Evolutionary conservation across 257 asterid species (phyloP), one percentile per base, ranked within the genome.

Genomic region (Lithospermum erythrorhizon): DNA sequence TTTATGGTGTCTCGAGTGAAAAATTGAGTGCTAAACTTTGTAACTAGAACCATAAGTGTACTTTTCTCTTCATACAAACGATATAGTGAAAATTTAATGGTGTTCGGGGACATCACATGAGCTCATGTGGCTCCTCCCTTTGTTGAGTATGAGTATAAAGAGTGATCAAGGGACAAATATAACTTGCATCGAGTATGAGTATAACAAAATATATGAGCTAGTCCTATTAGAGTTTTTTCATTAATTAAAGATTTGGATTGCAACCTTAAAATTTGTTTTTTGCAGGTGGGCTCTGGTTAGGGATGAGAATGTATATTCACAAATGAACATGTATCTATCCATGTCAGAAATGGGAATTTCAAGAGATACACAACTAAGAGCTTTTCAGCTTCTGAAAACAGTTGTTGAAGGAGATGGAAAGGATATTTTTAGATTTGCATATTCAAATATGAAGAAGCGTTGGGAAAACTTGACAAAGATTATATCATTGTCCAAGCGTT

Each of bases 241-340:
- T 21, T 18, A 21, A 32, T 11, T 2, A 0, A 5, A 20, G 0
- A 32, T 24, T 15, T 59, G 24, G 18, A 23, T 55, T 20, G 17
- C 2, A 7, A 17, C 10, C 20, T 20, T 59, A 17, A 15, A 32
- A n/a, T n/a, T n/a, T 5, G 1, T 32, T 30, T 37, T 14, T 9
- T 53, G 64, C 68, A 89, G 95, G 57, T 89, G 96, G 95, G 97
- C 94, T 16, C 53, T 83, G 5, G 71, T 86, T 53, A 86, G 70
- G 70, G 89, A 89, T 21, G 29, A 75, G 67, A 55, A 56, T 21
- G 82, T 86, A 20, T 82, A 79, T 60, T 1, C 21, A 4, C 75
- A 71, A 16, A 86, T 89, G 94, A 2, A 0, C 2, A 0, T 0
- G 0, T 83, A 80, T 35, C 73, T 83, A 9, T 0, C 0, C 1